A percentile compares a stretch with the other conserved stretches of the same genome.
Evolutionary conservation across 805 yeast species (phyloP).

Genomic region (Lipomyces sp.): DNA sequence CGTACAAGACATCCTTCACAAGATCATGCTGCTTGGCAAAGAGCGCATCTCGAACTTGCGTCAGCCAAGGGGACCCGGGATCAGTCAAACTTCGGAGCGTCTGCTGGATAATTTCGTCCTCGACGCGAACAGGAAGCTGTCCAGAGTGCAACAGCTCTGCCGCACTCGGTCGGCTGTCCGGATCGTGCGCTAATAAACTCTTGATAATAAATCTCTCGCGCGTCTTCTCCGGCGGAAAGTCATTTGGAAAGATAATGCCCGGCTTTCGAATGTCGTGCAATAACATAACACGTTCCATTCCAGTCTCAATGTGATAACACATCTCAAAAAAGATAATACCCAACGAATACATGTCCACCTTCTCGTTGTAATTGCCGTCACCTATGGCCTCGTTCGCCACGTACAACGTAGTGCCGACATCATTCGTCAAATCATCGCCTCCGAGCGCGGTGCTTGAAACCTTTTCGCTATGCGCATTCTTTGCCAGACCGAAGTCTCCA

Average conservation of each 20-base stretch:
- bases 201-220: conserved; percentile 66
- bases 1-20: conserved; percentile 83
- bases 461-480: conserved; percentile 59
- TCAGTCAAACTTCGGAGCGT: conserved; percentile 82
- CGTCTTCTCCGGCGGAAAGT: conserved; percentile 51
- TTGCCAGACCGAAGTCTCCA: conserved; percentile 97
- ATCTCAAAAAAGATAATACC: conserved; percentile 96
- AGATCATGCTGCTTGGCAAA: conserved; percentile 81
- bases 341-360: conserved; percentile 91
- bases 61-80: conserved; percentile 92
- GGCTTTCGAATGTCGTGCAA: conserved; percentile 61
- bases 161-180: conserved; percentile 77
- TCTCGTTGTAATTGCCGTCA: conserved; percentile 76
- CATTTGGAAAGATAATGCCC: conserved; percentile 64
- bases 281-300: conserved; percentile 85
- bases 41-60: conserved; percentile 80
- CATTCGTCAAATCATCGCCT: conserved; percentile 67
- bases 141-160: conserved; percentile 72
- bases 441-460: not conserved
- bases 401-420: conserved; percentile 90
- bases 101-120: conserved; percentile 84
- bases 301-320: conserved; percentile 80
- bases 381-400: conserved; percentile 81
- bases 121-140: conserved; percentile 79
- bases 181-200: conserved; percentile 72